Conservation (phyloP, 192 early-diverging fungal species). For the Backusella tuberculispora region DNA sequence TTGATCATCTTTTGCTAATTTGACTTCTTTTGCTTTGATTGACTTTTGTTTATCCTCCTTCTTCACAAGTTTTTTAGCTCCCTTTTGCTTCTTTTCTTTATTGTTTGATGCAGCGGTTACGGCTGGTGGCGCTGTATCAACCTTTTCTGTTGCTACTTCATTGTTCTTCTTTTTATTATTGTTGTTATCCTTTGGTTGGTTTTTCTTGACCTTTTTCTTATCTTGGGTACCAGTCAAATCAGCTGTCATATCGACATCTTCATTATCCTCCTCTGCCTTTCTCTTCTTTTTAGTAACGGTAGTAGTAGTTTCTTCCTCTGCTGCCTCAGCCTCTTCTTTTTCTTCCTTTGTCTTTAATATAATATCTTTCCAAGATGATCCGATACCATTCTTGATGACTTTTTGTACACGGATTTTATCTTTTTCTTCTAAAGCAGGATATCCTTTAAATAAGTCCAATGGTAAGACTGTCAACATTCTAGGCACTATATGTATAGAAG, state of each 20-base stretch:
- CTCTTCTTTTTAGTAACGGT: constrained; percentile 17
- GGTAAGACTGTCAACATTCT: constrained; percentile 50
- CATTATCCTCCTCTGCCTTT: constrained; percentile 20
- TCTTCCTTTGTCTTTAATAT: constrained; percentile 13
- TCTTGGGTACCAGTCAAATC: constrained; percentile 30
- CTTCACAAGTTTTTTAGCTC: neutral
- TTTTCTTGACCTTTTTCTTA: neutral
- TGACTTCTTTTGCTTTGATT: constrained; percentile 10
- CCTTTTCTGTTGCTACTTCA: neutral
- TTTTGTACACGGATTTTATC: constrained; percentile 47
- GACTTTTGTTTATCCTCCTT: constrained; percentile 1
- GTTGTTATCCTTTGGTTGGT: constrained; percentile 5
- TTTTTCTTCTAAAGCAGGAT: constrained; percentile 46
- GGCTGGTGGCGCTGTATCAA: neutral
- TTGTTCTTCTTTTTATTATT: neutral
- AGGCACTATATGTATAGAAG: constrained; percentile 36
- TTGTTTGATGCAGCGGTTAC: neutral
- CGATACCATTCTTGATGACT: constrained; percentile 45
- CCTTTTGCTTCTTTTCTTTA: constrained; percentile 7
- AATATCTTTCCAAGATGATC: constrained; percentile 37
- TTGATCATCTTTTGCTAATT: constrained; percentile 26
- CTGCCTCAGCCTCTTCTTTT: constrained; percentile 7
- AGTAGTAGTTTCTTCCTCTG: constrained; percentile 11
- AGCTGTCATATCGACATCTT: constrained; percentile 27
- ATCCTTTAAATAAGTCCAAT: constrained; percentile 52